Evolutionary conservation across 257 asterid genomes (phyloP).

Genomic region (Solanum raphanifolium): DNA sequence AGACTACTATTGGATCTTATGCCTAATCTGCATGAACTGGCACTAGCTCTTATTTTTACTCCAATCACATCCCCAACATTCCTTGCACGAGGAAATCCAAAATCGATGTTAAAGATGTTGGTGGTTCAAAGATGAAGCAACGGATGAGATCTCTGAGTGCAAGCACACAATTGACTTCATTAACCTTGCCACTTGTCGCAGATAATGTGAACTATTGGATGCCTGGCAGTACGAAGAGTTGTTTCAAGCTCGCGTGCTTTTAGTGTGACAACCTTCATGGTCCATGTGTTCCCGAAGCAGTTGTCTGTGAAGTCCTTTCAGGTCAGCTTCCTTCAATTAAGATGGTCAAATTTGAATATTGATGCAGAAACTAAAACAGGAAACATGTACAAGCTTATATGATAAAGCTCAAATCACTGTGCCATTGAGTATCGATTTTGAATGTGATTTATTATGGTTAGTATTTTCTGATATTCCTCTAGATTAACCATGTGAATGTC

Average conservation of each 20-base stretch:
- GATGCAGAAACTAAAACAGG: neutral
- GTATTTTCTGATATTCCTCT: neutral
- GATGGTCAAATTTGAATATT: neutral
- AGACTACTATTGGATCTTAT: neutral
- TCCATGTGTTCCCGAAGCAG: slow-evolving; percentile 13
- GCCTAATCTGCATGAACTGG: neutral
- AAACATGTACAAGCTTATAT: neutral
- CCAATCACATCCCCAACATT: slow-evolving; percentile 18
- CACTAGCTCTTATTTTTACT: neutral
- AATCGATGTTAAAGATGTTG: slow-evolving; percentile 47
- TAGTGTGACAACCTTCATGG: slow-evolving; percentile 30
- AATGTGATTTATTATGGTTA: neutral
- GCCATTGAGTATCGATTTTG: neutral
- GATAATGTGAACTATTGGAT: slow-evolving; percentile 50
- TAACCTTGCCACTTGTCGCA: slow-evolving; percentile 28
- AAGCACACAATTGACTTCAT: slow-evolving; percentile 44
- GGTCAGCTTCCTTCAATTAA: slow-evolving; percentile 43
- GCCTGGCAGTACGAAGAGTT: slow-evolving; percentile 45
- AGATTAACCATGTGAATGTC: neutral
- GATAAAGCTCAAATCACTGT: neutral
- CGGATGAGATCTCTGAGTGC: slow-evolving; percentile 77
- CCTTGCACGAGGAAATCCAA: slow-evolving; percentile 55
- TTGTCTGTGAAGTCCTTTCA: slow-evolving; percentile 51
- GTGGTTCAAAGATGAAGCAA: slow-evolving; percentile 64
- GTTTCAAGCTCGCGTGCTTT: slow-evolving; percentile 54